A percentile compares a stretch with the other conserved stretches of the same genome.
Evolutionary conservation across 495 filamentous ascomycete genomes (phyloP).

Genomic region (Poronia punctata): DNA sequence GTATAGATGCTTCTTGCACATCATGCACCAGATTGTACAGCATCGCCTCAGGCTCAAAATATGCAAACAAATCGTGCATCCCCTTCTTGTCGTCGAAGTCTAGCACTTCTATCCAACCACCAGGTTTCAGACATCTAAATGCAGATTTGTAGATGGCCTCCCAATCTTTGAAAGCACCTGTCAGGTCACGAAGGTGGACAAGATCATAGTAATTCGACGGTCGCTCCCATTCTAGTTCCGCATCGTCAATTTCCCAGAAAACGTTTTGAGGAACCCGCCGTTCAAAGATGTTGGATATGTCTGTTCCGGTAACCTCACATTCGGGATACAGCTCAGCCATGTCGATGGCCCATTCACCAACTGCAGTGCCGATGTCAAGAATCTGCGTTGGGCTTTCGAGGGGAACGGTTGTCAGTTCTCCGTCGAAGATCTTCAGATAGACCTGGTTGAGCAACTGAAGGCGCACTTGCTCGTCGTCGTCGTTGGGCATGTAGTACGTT

Average conservation of each 20-base stretch:
- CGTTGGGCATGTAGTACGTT: conserved; percentile 70
- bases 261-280: conserved; percentile 54
- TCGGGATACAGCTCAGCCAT: conserved; percentile 58
- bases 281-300: conserved; percentile 55
- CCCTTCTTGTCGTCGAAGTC: conserved; percentile 45
- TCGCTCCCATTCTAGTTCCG: conserved; percentile 51
- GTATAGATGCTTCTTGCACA: conserved; percentile 33
- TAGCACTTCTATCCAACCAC: conserved; percentile 59
- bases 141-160: conserved; percentile 52
- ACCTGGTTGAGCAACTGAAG: conserved; percentile 61
- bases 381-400: conserved; percentile 50
- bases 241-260: conserved; percentile 65
- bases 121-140: conserved; percentile 51
- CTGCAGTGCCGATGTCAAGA: conserved; percentile 62
- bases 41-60: conserved; percentile 33
- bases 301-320: conserved; percentile 60
- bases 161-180: conserved; percentile 61
- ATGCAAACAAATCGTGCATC: conserved; percentile 29
- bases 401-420: conserved; percentile 52
- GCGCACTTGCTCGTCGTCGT: conserved; percentile 65
- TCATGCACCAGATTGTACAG: conserved; percentile 27
- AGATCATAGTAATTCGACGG: conserved; percentile 55
- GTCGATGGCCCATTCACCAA: conserved; percentile 69
- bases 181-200: conserved; percentile 57
- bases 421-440: conserved; percentile 53